Evolutionary conservation across 805 yeast genomes (phyloP).

Genomic region (Monosporozyma servazzii): DNA sequence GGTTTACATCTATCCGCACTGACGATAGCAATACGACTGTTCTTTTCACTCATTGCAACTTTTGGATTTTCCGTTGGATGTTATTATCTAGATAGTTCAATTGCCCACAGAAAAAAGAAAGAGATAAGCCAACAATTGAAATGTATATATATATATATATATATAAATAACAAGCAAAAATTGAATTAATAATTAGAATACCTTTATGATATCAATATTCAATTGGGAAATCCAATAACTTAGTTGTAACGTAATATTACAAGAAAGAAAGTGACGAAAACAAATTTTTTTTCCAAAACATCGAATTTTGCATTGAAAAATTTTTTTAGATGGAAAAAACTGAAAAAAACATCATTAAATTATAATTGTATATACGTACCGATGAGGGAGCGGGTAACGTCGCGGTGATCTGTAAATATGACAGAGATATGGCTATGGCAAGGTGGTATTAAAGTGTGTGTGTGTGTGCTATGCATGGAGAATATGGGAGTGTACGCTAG

Average conservation of each 20-base stretch:
- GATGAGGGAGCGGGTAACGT: too few species aligned
- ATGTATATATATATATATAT: background rate
- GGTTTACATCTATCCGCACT: conserved; percentile 94
- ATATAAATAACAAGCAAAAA: background rate
- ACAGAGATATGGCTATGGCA: too few species aligned
- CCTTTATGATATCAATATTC: background rate
- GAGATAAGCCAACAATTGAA: background rate
- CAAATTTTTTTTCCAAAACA: background rate
- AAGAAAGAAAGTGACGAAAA: background rate
- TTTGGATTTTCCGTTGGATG: too few species aligned
- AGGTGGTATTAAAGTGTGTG: too few species aligned
- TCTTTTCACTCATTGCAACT: conserved; percentile 34
- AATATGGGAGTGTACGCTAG: too few species aligned
- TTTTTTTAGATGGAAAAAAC: background rate
- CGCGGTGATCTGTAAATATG: too few species aligned
- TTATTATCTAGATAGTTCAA: too few species aligned
- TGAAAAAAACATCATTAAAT: too few species aligned
- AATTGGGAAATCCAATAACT: background rate
- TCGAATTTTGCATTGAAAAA: background rate
- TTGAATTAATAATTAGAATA: background rate
- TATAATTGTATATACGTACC: too few species aligned
- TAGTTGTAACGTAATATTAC: background rate
- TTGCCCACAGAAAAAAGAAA: background rate
- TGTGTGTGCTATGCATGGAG: too few species aligned
- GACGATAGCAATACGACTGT: conserved; percentile 92